Base-by-base conservation (phyloP, 495 filamentous ascomycete species). In the Tuber umbilicatum region DNA sequence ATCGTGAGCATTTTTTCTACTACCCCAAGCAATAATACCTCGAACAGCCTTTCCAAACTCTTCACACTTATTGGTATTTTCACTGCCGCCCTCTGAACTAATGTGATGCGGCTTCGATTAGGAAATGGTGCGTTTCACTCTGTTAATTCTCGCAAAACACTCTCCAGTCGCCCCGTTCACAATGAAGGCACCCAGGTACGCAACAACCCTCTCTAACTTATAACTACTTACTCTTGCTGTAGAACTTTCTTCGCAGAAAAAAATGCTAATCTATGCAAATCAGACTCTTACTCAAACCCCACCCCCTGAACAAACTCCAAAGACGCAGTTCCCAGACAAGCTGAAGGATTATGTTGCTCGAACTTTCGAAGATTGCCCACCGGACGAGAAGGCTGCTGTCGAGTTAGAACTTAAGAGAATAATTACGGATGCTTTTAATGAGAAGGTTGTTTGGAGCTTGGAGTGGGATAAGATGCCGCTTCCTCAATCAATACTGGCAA, bases 391-490 rank as follows among this genome's bases (percentile, higher is more conserved):
- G 73, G 78, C 85, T 50, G 93, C 95, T 42, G 92, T 97, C 87
- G 91, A 97, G 81, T 85, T 85, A 73, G 96, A 93, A 79, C 85
- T 98, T 71, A 97, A 94, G 84, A 83, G 91, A 37, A 89, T 93
- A 79, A 98, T 99, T 79, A 91, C 91, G 70, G 85, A 89, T 41
- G 92, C 93, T 50, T 92, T 92, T 74, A 90, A 93, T 77, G 85
- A 84, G 76, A 85, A 91, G 71, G 86, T 87, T 68, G 87, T 97
- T 78, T 85, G 89, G 81, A 86, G 85, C 23, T 88, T 92, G 75
- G 88, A 97, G 85, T 99, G 95, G 95, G 89, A 90, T 70, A 86
- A 85, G 35, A 86, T 94, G 85, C 91, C 91, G 23, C 84, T 98
- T n/a, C 95, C 95, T 0, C 95, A 99, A 84, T 84, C 91, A 73